These are phyloP conservation scores for Nicotiana attenuata DNA, from an alignment of 257 asterid species.

Conservation along the genomic window DNA sequence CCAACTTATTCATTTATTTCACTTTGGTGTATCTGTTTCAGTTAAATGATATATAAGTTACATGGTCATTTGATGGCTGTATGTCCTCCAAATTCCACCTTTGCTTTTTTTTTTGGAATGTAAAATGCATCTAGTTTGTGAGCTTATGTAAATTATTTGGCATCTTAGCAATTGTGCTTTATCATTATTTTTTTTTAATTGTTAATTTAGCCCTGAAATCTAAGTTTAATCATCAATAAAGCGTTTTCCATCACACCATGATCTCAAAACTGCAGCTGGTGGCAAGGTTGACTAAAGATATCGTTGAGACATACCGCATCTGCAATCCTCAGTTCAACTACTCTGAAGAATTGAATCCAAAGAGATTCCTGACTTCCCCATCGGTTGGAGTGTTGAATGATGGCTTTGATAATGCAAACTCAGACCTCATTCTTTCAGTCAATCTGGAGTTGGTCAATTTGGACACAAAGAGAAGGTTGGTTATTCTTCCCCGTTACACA, in stretches of 20 bases:
- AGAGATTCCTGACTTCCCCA: slow-evolving; percentile 96
- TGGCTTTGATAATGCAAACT: slow-evolving; percentile 86
- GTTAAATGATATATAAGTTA: neutral
- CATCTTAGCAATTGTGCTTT: neutral
- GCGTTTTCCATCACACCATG: slow-evolving; percentile 1
- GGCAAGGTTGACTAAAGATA: slow-evolving; percentile 87
- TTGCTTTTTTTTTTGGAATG: neutral
- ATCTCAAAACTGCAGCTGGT: slow-evolving; percentile 60
- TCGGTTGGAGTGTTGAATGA: slow-evolving; percentile 77
- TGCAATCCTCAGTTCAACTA: slow-evolving; percentile 85
- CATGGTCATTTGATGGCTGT: neutral
- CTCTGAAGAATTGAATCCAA: slow-evolving; percentile 74
- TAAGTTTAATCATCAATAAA: neutral
- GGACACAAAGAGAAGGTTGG: slow-evolving; percentile 71
- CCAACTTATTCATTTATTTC: neutral
- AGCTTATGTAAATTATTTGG: too few relatives aligned
- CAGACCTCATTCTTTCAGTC: slow-evolving; percentile 83
- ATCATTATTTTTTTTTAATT: neutral
- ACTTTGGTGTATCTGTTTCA: neutral
- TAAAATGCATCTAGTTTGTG: neutral
- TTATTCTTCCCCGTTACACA: slow-evolving; percentile 1
- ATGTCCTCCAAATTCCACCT: neutral
- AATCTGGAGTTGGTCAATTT: slow-evolving; percentile 64
- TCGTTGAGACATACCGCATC: slow-evolving; percentile 67
- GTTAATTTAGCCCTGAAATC: neutral